Base-by-base conservation (phyloP, 441 rosid species). In the Theobroma grandiflorum region DNA sequence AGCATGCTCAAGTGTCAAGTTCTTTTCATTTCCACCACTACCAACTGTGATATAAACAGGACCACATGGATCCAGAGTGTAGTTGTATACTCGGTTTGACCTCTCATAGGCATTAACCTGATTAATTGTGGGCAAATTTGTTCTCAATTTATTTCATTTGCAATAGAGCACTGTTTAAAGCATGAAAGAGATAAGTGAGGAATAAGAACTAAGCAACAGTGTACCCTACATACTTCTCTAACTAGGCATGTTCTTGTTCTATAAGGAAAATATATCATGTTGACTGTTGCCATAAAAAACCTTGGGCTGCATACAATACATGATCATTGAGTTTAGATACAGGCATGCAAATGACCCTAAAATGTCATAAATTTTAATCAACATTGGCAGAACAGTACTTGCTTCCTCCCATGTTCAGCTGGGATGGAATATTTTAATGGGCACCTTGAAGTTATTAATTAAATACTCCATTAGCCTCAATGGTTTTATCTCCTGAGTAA, bases 61-160 rank as follows among this genome's bases (percentile, higher is more conserved):
- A 47, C 95, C 97, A 67, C 94, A 94, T 5, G 92, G 95, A 90
- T 96, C 97, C 79, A 92, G 82, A 3, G 82, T 64, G 85, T 93
- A 94, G 88, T 92, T 91, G 83, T 91, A 92, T n/a, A 93, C 93
- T 75, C 96, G 85, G 84, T 96, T 96, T 55, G 95, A 93, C 53
- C 99, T 92, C 89, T 94, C 99, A 55, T 96, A 96, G 4, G 97
- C 98, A 86, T 95, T 91, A 70, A 95, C 96, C 99, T 95, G 83
- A 33, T 70, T 37, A 33, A 72, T 77, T 71, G 65, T 77, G 71
- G 69, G 20, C 35, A 20, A 50, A 64, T 15, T 47, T 57, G 50
- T 40, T 66, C 61, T 63, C 35, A 72, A 50, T 37, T 77, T 52
- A 68, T 72, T 69, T 47, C 1, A n/a, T 12, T 22, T 14, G 16